A percentile compares a stretch with the other conserved stretches of the same genome.
phyloP scores from a whole-genome alignment of 2,329 filamentous ascomycete genomes.

The Domatiomyces catenatus region DNA sequence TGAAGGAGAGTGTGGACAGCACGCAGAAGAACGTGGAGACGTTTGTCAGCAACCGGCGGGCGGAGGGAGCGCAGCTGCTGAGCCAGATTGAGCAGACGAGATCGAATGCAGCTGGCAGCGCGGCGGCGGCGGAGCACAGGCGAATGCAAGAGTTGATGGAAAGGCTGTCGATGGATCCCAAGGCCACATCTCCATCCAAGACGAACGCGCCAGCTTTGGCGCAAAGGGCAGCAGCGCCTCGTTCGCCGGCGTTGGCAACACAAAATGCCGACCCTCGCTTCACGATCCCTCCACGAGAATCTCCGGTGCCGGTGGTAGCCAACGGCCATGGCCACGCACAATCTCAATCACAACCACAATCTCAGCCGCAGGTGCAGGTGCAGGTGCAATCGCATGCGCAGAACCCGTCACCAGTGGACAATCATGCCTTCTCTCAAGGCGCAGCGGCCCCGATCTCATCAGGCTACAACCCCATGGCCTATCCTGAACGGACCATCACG shows the following conservation, averaged over 20 bases:
- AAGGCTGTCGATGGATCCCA: conserved; percentile 68
- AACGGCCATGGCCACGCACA: conserved; percentile 10
- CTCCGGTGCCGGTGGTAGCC: conserved; percentile 13
- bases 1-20: conserved; percentile 86
- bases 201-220: conserved; percentile 27
- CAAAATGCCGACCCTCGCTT: conserved; percentile 16
- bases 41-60: conserved; percentile 86
- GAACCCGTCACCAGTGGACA: conserved; percentile 12
- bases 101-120: conserved; percentile 39
- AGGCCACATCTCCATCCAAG: conserved; percentile 30
- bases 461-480: conserved; percentile 37
- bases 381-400: conserved; percentile 5
- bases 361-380: neutral
- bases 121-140: conserved; percentile 71
- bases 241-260: conserved; percentile 12
- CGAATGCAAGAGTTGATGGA: conserved; percentile 84
- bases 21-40: conserved; percentile 90
- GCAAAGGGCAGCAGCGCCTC: conserved; percentile 9
- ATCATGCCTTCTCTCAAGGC: conserved; percentile 20
- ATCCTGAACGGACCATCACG: conserved; percentile 21
- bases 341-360: neutral
- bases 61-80: conserved; percentile 80
- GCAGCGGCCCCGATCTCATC: conserved; percentile 28
- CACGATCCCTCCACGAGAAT: conserved; percentile 17
- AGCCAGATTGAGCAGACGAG: conserved; percentile 73